phyloP scores from a whole-genome alignment of 495 filamentous ascomycete species.

The Glarea lozoyensis region DNA sequence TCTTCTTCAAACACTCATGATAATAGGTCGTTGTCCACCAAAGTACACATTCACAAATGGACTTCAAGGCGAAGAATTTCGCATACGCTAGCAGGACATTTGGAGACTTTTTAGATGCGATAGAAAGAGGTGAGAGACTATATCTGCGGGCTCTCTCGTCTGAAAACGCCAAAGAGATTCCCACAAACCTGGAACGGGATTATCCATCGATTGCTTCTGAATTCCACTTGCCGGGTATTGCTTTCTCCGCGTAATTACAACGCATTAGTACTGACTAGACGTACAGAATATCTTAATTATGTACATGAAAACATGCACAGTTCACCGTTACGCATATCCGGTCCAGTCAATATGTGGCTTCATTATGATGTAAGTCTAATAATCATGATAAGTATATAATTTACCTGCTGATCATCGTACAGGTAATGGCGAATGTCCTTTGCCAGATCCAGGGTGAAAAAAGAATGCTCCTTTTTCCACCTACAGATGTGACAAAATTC shows the following conservation, averaged over 20 bases:
- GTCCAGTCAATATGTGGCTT: conserved; percentile 81
- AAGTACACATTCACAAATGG: conserved; percentile 55
- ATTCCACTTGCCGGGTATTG: conserved; percentile 66
- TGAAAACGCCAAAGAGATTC: conserved; percentile 55
- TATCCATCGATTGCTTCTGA: conserved; percentile 62
- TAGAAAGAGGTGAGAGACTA: conserved; percentile 48
- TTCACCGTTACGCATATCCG: conserved; percentile 71
- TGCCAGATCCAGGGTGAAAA: conserved; percentile 71
- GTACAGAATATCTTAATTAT: conserved; percentile 46
- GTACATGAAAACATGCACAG: conserved; percentile 61
- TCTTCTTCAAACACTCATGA: conserved; percentile 9
- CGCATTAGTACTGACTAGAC: no score
- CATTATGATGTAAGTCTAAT: conserved; percentile 70
- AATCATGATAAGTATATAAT: neutral
- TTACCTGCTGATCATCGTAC: conserved; percentile 1
- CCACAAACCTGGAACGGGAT: conserved; percentile 58
- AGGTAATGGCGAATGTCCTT: conserved; percentile 85
- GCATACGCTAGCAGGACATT: conserved; percentile 61
- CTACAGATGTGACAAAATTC: conserved; percentile 60
- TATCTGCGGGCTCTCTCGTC: conserved; percentile 71
- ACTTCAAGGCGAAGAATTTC: conserved; percentile 79
- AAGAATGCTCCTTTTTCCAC: conserved; percentile 67
- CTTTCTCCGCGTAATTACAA: no score
- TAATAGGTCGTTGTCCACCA: conserved; percentile 64
- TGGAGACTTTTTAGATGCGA: conserved; percentile 55